A percentile compares a stretch with the other conserved stretches of the same genome.
Conservation (phyloP, 345 rosid genomes). For the Populus simonii region DNA sequence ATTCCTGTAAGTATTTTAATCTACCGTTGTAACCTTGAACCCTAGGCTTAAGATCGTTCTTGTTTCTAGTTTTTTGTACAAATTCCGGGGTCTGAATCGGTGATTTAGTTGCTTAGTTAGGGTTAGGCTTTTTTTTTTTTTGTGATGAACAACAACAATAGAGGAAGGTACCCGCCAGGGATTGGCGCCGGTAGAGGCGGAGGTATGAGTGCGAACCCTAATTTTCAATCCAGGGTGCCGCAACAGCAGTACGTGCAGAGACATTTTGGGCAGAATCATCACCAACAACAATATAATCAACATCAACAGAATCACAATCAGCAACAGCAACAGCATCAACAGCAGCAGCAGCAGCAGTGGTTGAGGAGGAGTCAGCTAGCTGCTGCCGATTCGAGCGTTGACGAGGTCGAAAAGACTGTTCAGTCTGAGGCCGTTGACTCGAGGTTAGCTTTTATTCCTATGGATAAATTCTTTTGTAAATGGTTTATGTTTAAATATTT, state of each 20-base stretch:
- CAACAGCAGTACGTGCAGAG: conserved; percentile 61
- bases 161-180: conserved; percentile 51
- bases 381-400: conserved; percentile 29
- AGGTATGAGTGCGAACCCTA: conserved; percentile 43
- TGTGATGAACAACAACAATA: conserved; percentile 57
- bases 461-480: neutral
- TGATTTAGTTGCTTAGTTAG: conserved; percentile 24
- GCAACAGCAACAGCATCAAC: conserved; percentile 40
- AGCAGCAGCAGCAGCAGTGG: conserved; percentile 64
- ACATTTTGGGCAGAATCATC: conserved; percentile 43
- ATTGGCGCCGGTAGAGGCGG: conserved; percentile 47
- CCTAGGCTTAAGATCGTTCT: conserved; percentile 13
- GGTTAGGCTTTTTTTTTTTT: conserved; percentile 21
- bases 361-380: conserved; percentile 54
- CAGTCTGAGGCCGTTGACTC: conserved; percentile 81
- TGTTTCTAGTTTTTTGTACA: conserved; percentile 23
- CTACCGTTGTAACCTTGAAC: neutral
- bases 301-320: conserved; percentile 36
- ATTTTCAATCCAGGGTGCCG: conserved; percentile 39
- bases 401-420: conserved; percentile 77
- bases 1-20: conserved; percentile 1
- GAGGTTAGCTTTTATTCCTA: conserved; percentile 35
- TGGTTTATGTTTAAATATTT: neutral
- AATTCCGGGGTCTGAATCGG: conserved; percentile 8
- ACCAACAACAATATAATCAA: conserved; percentile 42